Evolutionary conservation across 371 early-diverging fungal species (phyloP), one percentile per base, ranked within the genome.

Genomic region (Apophysomyces sp.): DNA sequence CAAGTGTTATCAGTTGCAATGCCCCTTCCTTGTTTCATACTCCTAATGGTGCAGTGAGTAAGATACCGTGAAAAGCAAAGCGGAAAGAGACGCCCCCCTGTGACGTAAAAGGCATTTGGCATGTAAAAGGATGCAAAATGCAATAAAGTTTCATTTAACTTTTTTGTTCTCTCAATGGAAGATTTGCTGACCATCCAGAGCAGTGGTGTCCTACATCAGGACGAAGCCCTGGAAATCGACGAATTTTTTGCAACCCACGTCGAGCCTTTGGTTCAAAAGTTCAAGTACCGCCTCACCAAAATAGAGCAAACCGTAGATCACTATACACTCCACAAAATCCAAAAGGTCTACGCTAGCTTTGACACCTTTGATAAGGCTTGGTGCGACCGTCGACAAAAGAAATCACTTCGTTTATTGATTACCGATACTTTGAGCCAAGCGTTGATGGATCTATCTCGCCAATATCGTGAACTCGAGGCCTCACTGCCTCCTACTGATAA

Each of bases 221-320:
- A 76, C 51, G 82, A 76, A 30, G 51, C 66, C 28, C 58, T 76
- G 2, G 77, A 77, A 34, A 60, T 81, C 12, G 82, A 81, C 31
- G 72, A 71, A 13, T 74, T 81, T 40, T 71, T 81, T 36, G 66
- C 66, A 52, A 67, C 73, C 16, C 73, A 65, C 11, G 61, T 81
- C 18, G 71, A 70, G 40, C 77, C 82, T 4, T 59, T 81, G 16
- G 55, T 78, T 58, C 77, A 73, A 39, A 76, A 74, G 44, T 71
- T 81, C 62, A 81, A 74, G 44, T 63, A 68, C 61, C 59, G 73
- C 34, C 67, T 81, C 15, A 65, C 68, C 2, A 69, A 76, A 8
- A 63, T 75, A 26, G 76, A 79, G 44, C 61, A 69, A 56, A 44
- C 49, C 4, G 49, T 44, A 21, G 64, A 75, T 29, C 56, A 72